Conservation (phyloP, 2,329 filamentous ascomycete species). For the Penicillium sp. region DNA sequence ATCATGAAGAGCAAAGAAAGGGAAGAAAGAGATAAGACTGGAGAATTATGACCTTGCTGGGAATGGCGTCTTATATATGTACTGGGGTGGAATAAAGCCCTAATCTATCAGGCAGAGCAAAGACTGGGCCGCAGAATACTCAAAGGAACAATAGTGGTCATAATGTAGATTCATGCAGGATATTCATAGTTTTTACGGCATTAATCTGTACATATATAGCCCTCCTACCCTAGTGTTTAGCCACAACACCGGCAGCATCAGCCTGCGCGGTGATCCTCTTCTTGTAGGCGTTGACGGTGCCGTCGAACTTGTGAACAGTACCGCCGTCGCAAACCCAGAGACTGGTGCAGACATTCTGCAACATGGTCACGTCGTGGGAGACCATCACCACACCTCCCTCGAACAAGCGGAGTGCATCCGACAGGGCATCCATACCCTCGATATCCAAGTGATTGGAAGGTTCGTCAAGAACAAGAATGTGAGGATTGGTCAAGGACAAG, state of each 20-base stretch:
- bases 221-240: conserved; percentile 32
- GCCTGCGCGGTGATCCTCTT: conserved; percentile 90
- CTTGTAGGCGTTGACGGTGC: conserved; percentile 96
- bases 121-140: background rate
- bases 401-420: conserved; percentile 79
- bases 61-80: background rate
- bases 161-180: background rate
- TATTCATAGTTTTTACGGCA: conserved; percentile 5
- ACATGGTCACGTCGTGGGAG: conserved; percentile 97
- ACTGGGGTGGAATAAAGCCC: background rate
- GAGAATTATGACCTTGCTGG: background rate
- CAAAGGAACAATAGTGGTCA: background rate
- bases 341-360: conserved; percentile 91
- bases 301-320: conserved; percentile 92
- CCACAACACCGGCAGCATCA: conserved; percentile 76
- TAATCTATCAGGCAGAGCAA: background rate
- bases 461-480: conserved; percentile 97
- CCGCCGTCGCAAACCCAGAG: conserved; percentile 96
- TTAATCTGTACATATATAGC: conserved; percentile 10
- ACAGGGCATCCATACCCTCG: conserved; percentile 95
- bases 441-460: conserved; percentile 99
- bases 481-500: conserved; percentile 85
- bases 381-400: conserved; percentile 97
- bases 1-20: background rate
- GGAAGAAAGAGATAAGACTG: background rate